Base-by-base conservation (phyloP, 202 grass and related monocot species). In the Cymbopogon flexuosus region DNA sequence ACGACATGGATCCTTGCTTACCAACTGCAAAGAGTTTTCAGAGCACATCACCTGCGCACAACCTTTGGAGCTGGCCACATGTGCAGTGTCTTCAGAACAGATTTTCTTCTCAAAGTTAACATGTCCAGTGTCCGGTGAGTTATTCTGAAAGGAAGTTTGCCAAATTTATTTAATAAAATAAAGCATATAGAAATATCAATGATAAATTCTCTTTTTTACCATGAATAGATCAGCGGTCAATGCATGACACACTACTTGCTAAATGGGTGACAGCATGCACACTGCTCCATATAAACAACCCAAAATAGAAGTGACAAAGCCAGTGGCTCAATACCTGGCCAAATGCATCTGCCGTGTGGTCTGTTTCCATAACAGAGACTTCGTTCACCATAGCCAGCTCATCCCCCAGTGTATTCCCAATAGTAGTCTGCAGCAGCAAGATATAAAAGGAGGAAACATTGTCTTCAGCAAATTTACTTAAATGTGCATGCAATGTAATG, bases 321-420 rank as follows among this genome's bases (percentile, higher is more conserved):
- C 35, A 47, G 14, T 69, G 54, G 31, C 21, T 31, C 3, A n/a
- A 65, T 87, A 88, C 86, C 86, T 21, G 75, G 30, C 79, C 42
- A n/a, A 77, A 49, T 52, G 61, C 68, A 68, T 75, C 65, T 68
- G 39, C 51, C n/a, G 79, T 37, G 68, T 67, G 21, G 30, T 23
- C 47, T 29, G 16, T 66, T 62, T 88, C 61, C 62, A 68, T 68
- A 76, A 51, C 1, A 52, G 52, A 70, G 36, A 77, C 65, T 51
- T 71, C 75, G 40, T 85, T 59, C 19, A 34, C 21, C 6, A n/a
- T 37, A 49, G 47, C 8, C 46, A 78, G 35, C 10, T 6, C 73
- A 66, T 49, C 67, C 7, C 71, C 59, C 49, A 65, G 6, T 73
- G 27, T 37, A 27, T 60, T 58, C 27, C 5, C 58, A 58, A 59